Evolutionary conservation across 305 asterid species (phyloP).

Genomic region (Fraxinus baroniana): DNA sequence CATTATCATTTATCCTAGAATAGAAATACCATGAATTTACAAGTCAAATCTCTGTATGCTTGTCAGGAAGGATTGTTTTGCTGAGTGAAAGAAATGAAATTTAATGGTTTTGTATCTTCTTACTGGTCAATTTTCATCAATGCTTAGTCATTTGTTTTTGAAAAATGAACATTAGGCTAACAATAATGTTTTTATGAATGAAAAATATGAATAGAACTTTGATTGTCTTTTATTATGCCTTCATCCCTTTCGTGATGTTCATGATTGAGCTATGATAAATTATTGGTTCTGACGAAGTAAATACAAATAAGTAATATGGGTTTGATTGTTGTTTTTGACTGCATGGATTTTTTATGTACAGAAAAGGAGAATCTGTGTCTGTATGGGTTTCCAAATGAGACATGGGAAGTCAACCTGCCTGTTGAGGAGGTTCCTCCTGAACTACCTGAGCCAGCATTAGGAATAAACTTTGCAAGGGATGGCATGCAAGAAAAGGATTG

Average conservation of each 20-base stretch:
- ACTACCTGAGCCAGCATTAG: constrained; percentile 83
- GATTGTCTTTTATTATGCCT: background rate
- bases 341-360: constrained; percentile 21
- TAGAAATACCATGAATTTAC: background rate
- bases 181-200: background rate
- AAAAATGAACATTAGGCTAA: background rate
- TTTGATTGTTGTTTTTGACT: background rate
- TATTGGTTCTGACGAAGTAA: background rate
- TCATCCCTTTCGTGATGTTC: background rate
- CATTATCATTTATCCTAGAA: background rate
- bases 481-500: constrained; percentile 75
- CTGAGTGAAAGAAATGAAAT: background rate
- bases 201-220: background rate
- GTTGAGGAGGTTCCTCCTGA: constrained; percentile 89
- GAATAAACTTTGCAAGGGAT: constrained; percentile 80
- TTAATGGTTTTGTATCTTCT: background rate
- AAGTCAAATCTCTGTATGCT: background rate
- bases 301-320: background rate
- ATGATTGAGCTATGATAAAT: background rate
- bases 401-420: constrained; percentile 82
- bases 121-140: background rate
- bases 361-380: constrained; percentile 75
- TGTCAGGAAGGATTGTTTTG: background rate
- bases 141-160: background rate
- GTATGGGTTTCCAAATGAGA: constrained; percentile 70